Evolutionary conservation across 1,284 basidiomycete genomes (phyloP).

Genomic region (Hymenochaete sp.): DNA sequence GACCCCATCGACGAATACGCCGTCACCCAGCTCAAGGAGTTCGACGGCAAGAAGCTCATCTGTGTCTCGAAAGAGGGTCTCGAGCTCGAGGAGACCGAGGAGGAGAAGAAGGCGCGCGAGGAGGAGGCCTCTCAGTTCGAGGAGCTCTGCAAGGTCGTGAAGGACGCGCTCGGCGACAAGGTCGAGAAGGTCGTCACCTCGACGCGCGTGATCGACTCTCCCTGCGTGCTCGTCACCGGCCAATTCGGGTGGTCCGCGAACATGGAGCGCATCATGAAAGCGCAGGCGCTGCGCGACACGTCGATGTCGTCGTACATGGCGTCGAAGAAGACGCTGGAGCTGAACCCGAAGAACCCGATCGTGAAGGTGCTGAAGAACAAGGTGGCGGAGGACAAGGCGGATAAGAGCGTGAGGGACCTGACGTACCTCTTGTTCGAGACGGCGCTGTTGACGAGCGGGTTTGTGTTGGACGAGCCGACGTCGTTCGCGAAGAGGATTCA

Average conservation of each 20-base stretch:
- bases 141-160: conserved; percentile 90
- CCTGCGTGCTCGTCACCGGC: conserved; percentile 94
- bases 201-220: conserved; percentile 95
- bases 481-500: conserved; percentile 95
- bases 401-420: conserved; percentile 96
- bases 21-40: conserved; percentile 98
- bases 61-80: conserved; percentile 99
- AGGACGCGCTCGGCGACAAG: conserved; percentile 98
- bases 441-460: conserved; percentile 87
- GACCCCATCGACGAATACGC: conserved; percentile 99
- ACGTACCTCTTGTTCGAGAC: conserved; percentile 97
- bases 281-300: conserved; percentile 96
- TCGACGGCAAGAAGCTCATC: conserved; percentile 96
- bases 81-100: conserved; percentile 97
- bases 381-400: conserved; percentile 93
- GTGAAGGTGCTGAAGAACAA: conserved; percentile 95
- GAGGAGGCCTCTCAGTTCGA: conserved; percentile 79
- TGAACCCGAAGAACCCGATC: conserved; percentile 92
- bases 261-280: conserved; percentile 99
- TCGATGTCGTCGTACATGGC: conserved; percentile 99
- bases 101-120: conserved; percentile 92
- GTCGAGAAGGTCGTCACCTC: conserved; percentile 99
- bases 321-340: conserved; percentile 97
- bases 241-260: conserved; percentile 99
- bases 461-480: conserved; percentile 91